Conservation (phyloP, 768 basidiomycete genomes). For the Mrakia hoshinonis region DNA sequence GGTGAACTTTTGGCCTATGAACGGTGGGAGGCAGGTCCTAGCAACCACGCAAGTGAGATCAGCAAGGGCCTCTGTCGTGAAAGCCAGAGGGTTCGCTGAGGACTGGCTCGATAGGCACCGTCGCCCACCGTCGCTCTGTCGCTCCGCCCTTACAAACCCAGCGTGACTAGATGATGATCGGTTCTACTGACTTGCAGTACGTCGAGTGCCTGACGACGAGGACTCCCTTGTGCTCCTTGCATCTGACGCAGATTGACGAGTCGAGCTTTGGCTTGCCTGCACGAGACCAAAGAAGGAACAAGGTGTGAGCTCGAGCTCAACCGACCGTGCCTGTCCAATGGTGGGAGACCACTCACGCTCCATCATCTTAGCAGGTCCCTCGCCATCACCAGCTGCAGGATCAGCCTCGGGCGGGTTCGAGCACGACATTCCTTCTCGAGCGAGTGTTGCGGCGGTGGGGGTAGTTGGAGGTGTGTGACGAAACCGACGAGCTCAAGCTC, state of each 20-base stretch:
- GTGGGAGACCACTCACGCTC: neutral
- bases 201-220: constrained; percentile 21
- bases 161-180: neutral
- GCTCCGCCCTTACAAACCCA: too few relatives aligned
- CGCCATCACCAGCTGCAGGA: neutral
- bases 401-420: constrained; percentile 6
- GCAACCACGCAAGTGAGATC: neutral
- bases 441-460: too few relatives aligned
- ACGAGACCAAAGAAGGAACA: neutral
- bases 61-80: neutral
- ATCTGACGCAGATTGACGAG: constrained; percentile 22
- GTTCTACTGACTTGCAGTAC: constrained; percentile 25
- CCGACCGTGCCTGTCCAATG: neutral
- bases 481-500: too few relatives aligned
- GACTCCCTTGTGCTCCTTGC: constrained; percentile 24
- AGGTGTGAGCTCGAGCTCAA: neutral
- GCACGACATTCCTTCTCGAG: constrained; percentile 3
- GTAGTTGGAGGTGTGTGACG: too few relatives aligned
- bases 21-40: constrained; percentile 16
- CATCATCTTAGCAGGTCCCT: constrained; percentile 18
- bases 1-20: constrained; percentile 18
- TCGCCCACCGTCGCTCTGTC: too few relatives aligned
- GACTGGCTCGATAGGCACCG: too few relatives aligned
- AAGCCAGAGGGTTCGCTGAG: neutral
- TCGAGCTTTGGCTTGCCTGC: constrained; percentile 26